Evolutionary conservation across 352 stramenopile species (phyloP), one percentile per base, ranked within the genome.

Genomic region (Globisporangium middletonii): DNA sequence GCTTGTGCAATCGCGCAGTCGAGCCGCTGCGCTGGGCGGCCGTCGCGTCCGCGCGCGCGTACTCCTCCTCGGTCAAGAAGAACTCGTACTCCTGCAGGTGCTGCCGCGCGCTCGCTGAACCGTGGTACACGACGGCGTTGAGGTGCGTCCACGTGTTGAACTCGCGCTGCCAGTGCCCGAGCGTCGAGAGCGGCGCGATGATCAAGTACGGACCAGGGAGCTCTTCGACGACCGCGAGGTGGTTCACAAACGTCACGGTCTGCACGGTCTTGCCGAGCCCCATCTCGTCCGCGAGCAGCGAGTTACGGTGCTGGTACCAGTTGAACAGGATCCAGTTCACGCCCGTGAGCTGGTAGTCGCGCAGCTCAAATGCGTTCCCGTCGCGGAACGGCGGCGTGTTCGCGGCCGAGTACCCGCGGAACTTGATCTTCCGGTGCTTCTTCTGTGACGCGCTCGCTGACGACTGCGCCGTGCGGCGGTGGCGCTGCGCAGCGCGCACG

Each of bases 261-360:
- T 99, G 98, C 42, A 97, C 83, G 3, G 95, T 98, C 71, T 98
- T 98, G 50, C 92, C 92, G 0, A 98, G 77, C 12, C 90, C 97
- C 97, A 99, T 99, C 72, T 99, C 98, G 70, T 99, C 98, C 8
- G 97, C 98, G 9, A 99, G 81, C 73, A 99, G 98, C 61, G 91
- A 99, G 57, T 96, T 97, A 16, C 97, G 92, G n/a, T 85, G 74
- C 62, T 98, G 96, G 67, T 99, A 98, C 82, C 94, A 99, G 70
- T 98, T 99, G 60, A 96, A 98, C 43, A 99, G 79, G 70, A 99
- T 91, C 97, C 97, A 99, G 63, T 99, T 99, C 2, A 99, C 92
- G 42, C 97, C 98, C 19, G 97, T 97, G 48, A 99, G 78, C 77
- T 99, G 98, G 77, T 99, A 99, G 63, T 99, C 96, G 19, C 98